Base-by-base conservation (phyloP, 208 protist genomes). In the Leishmania tropica region DNA sequence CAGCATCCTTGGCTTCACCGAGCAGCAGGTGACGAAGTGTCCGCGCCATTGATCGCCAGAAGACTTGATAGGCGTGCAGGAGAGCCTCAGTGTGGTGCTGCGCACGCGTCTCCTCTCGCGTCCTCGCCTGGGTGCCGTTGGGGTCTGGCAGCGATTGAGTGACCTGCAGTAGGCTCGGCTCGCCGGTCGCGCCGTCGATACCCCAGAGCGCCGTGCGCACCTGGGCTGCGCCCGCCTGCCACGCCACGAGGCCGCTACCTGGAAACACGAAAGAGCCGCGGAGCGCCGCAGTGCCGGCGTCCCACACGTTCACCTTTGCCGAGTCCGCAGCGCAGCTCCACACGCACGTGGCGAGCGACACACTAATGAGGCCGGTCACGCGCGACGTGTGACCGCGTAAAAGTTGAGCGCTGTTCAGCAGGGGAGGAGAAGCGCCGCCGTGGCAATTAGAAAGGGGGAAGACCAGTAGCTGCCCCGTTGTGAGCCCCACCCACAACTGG, bases 261-360 rank as follows among this genome's bases (percentile, higher is more conserved):
- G 88, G 81, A 64, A 95, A 90, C 31, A 90, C 79, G 68, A 95
- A 91, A 45, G 91, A 90, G 10, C 91, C 91, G 21, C 56, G 64
- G 48, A 95, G 80, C 10, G 58, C 56, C 17, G 83, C 77, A 51
- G 47, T 76, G 0, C 31, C 64, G 48, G 86, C 80, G 45, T 95
- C 85, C 89, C 89, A 95, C 45, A 95, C 91, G 72, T 76, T 83
- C 47, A 90, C 86, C 47, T 81, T 75, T 8, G 78, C 84, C 7
- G 72, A 87, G 53, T 78, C 86, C 3, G 31, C 81, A 24, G 76
- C 88, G 45, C 83, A 92, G 85, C 88, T 93, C 91, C 91, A 95
- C 58, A 95, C 83, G 35, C 77, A 58, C 31, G 84, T 83, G 35
- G 87, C 88, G 40, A 92, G 21, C 1, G 87, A 89, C 89, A 93